Evolutionary conservation across 2,329 filamentous ascomycete genomes (phyloP).

Genomic region (Dactylonectria macrodidyma): DNA sequence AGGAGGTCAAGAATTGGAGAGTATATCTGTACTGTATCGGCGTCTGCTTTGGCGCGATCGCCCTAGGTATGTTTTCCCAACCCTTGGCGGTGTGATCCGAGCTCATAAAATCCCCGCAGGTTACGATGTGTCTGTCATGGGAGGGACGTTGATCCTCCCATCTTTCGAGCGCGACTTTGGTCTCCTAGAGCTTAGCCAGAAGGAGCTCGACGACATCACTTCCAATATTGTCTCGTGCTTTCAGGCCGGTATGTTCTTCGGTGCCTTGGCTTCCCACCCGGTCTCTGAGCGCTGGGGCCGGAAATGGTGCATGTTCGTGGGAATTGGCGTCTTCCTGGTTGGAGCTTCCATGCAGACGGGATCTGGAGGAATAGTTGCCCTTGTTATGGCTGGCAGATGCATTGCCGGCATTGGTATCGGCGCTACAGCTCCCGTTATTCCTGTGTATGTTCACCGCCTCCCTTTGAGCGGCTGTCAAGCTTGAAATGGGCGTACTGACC

Average conservation of each 20-base stretch:
- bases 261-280: slow-evolving; percentile 55
- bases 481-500: too few species aligned
- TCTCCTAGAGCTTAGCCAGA: not conserved
- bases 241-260: slow-evolving; percentile 55
- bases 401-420: slow-evolving; percentile 64
- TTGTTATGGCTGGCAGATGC: slow-evolving; percentile 62
- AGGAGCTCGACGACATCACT: slow-evolving; percentile 6
- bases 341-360: slow-evolving; percentile 50
- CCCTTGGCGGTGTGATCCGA: not conserved
- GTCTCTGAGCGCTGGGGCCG: slow-evolving; percentile 62
- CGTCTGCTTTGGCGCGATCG: slow-evolving; percentile 6
- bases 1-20: slow-evolving; percentile 5
- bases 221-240: slow-evolving; percentile 40
- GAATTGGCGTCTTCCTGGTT: slow-evolving; percentile 55
- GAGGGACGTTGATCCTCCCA: slow-evolving; percentile 15
- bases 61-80: not conserved
- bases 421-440: slow-evolving; percentile 61
- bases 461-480: too few species aligned
- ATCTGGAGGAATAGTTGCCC: slow-evolving; percentile 44
- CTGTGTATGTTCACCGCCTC: slow-evolving; percentile 38
- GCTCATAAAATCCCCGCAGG: slow-evolving; percentile 2
- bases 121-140: slow-evolving; percentile 28
- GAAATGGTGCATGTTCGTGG: slow-evolving; percentile 59
- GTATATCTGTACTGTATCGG: slow-evolving; percentile 9
- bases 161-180: slow-evolving; percentile 19